Percentiles rank a stretch among this genome's conserved stretches.
phyloP scores from a whole-genome alignment of 148 eudicot genomes.

The Oxyria digyna region DNA sequence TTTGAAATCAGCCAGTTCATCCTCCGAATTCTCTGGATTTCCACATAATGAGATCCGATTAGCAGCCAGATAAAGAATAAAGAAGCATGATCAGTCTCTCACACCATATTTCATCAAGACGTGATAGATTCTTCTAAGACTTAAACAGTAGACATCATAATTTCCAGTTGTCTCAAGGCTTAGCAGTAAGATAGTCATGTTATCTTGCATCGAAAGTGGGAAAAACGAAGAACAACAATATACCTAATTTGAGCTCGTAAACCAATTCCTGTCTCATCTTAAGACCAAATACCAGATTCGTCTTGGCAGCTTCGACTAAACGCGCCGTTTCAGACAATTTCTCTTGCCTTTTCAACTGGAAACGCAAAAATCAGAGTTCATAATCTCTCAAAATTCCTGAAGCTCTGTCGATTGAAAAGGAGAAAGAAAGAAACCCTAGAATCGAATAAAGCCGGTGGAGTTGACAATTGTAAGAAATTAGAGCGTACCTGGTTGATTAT shows the following conservation, averaged over 20 bases:
- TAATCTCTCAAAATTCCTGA: background rate
- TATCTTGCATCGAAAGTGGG: too few species aligned
- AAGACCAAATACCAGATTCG: conserved; percentile 21
- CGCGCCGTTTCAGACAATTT: conserved; percentile 13
- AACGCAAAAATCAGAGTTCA: conserved; percentile 4
- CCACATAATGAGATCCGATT: background rate
- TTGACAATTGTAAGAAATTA: conserved; percentile 8
- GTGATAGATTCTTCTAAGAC: background rate
- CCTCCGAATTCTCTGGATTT: conserved; percentile 35
- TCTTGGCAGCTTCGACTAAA: conserved; percentile 18
- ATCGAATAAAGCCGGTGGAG: background rate
- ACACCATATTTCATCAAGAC: too few species aligned
- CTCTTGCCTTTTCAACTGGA: conserved; percentile 32
- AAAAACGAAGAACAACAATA: background rate
- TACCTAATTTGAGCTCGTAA: conserved; percentile 36
- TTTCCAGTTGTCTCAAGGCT: too few species aligned
- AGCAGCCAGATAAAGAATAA: background rate
- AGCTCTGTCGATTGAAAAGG: background rate
- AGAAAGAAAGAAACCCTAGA: background rate
- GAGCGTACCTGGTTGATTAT: conserved; percentile 31
- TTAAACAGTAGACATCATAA: background rate
- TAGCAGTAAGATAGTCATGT: too few species aligned
- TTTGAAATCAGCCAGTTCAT: conserved; percentile 43
- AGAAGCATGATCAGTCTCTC: background rate
- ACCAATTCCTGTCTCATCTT: conserved; percentile 19